Conservation (phyloP, 805 yeast genomes). For the Geotrichum ghanense region DNA sequence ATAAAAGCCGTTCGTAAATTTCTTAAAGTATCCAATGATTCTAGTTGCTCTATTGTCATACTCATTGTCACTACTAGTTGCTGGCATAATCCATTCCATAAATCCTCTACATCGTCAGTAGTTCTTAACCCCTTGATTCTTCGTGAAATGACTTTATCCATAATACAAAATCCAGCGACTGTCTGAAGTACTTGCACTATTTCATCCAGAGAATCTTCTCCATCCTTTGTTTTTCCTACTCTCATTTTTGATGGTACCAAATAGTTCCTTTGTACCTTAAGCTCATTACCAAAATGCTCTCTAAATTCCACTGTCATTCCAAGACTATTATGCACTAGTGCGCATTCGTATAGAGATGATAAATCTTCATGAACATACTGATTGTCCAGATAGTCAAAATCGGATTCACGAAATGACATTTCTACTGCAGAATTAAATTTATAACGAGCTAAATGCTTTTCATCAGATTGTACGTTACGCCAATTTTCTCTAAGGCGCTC, state of each 20-base stretch:
- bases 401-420: slow-evolving; percentile 53
- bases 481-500: slow-evolving; percentile 48
- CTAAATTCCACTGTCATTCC: slow-evolving; percentile 52
- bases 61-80: slow-evolving; percentile 19
- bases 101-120: slow-evolving; percentile 51
- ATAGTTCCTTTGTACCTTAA: slow-evolving; percentile 58
- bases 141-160: slow-evolving; percentile 56
- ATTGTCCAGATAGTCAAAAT: slow-evolving; percentile 33
- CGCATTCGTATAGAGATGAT: slow-evolving; percentile 70
- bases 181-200: slow-evolving; percentile 26
- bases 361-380: slow-evolving; percentile 41
- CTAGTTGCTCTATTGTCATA: slow-evolving; percentile 28
- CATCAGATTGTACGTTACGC: slow-evolving; percentile 36
- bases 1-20: slow-evolving; percentile 57
- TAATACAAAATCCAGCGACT: slow-evolving; percentile 63
- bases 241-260: slow-evolving; percentile 54
- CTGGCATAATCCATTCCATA: slow-evolving; percentile 58
- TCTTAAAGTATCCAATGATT: slow-evolving; percentile 27
- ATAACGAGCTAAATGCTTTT: slow-evolving; percentile 38
- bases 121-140: slow-evolving; percentile 52
- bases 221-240: slow-evolving; percentile 13
- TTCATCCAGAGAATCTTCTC: slow-evolving; percentile 37
- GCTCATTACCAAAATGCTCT: slow-evolving; percentile 55
- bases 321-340: slow-evolving; percentile 68
- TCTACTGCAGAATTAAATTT: slow-evolving; percentile 84